Evolutionary conservation across 306 rosid genomes (phyloP).

Genomic region (Rosa persica): DNA sequence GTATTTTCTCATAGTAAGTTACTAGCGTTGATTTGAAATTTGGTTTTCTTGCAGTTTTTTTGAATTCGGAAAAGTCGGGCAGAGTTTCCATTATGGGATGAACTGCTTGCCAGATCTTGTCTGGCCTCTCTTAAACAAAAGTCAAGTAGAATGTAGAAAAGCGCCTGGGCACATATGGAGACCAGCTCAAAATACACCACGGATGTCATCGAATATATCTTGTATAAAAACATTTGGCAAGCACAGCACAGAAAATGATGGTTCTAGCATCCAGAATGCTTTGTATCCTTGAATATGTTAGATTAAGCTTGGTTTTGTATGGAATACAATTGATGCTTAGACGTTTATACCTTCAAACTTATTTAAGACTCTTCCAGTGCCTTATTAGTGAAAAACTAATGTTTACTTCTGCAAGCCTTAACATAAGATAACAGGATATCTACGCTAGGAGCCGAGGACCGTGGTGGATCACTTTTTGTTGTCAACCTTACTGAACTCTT

Average conservation of each 20-base stretch:
- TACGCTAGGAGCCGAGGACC: slow-evolving; percentile 70
- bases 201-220: slow-evolving; percentile 64
- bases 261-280: slow-evolving; percentile 42
- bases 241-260: slow-evolving; percentile 30
- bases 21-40: slow-evolving; percentile 43
- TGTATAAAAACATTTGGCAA: slow-evolving; percentile 55
- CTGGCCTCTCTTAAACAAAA: slow-evolving; percentile 40
- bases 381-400: not conserved
- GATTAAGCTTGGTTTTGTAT: not conserved
- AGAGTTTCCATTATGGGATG: slow-evolving; percentile 26
- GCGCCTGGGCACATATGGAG: slow-evolving; percentile 50
- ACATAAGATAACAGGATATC: slow-evolving; percentile 54
- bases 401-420: slow-evolving; percentile 42
- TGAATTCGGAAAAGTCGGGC: slow-evolving; percentile 57
- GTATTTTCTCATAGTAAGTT: slow-evolving; percentile 16
- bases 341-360: not conserved
- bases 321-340: not conserved
- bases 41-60: slow-evolving; percentile 54
- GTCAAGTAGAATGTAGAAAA: slow-evolving; percentile 28
- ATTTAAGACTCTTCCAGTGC: not conserved
- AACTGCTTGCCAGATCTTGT: slow-evolving; percentile 54
- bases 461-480: slow-evolving; percentile 66
- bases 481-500: slow-evolving; percentile 56
- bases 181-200: slow-evolving; percentile 40
- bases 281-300: slow-evolving; percentile 63